Conservation (phyloP, 1,284 basidiomycete genomes). For the Ustilago cynodontis region DNA sequence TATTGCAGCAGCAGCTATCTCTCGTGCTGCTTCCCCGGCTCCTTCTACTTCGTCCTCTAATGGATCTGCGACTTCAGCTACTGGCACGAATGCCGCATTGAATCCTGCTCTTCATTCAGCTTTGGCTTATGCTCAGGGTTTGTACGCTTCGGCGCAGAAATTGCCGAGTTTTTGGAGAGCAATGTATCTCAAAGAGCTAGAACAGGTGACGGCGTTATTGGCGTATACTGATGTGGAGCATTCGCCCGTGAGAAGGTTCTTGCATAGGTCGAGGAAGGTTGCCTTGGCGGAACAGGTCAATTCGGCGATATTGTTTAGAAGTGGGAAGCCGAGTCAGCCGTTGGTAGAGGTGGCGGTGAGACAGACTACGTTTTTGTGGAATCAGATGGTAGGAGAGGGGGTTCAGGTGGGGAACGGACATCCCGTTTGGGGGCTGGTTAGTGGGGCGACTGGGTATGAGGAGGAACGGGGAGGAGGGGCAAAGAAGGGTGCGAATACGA, state of each 20-base stretch:
- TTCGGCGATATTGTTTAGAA: slow-evolving; percentile 77
- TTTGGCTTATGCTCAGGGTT: slow-evolving; percentile 52
- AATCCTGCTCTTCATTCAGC: slow-evolving; percentile 57
- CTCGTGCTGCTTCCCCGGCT: slow-evolving; percentile 56
- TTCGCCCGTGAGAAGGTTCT: slow-evolving; percentile 78
- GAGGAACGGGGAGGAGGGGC: slow-evolving; percentile 12
- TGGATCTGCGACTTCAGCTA: slow-evolving; percentile 48
- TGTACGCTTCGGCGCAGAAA: slow-evolving; percentile 56
- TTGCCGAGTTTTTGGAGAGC: slow-evolving; percentile 64
- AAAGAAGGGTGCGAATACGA: slow-evolving; percentile 35
- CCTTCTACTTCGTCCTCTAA: slow-evolving; percentile 53
- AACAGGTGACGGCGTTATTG: slow-evolving; percentile 79
- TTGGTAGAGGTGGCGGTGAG: slow-evolving; percentile 63
- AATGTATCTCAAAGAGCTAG: slow-evolving; percentile 78
- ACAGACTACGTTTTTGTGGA: slow-evolving; percentile 59
- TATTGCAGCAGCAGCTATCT: slow-evolving; percentile 48
- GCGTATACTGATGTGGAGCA: slow-evolving; percentile 81
- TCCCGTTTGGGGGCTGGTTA: slow-evolving; percentile 37
- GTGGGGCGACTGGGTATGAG: slow-evolving; percentile 13
- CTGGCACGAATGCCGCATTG: slow-evolving; percentile 26
- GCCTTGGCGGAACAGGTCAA: slow-evolving; percentile 87
- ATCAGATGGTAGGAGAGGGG: slow-evolving; percentile 43
- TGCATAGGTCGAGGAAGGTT: slow-evolving; percentile 79
- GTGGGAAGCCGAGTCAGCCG: slow-evolving; percentile 61
- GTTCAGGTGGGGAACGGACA: slow-evolving; percentile 42